A percentile compares a stretch with the other conserved stretches of the same genome.
These are phyloP conservation scores for Tetrahymena borealis DNA, from an alignment of 73 alveolate species.

Conservation along the genomic window DNA sequence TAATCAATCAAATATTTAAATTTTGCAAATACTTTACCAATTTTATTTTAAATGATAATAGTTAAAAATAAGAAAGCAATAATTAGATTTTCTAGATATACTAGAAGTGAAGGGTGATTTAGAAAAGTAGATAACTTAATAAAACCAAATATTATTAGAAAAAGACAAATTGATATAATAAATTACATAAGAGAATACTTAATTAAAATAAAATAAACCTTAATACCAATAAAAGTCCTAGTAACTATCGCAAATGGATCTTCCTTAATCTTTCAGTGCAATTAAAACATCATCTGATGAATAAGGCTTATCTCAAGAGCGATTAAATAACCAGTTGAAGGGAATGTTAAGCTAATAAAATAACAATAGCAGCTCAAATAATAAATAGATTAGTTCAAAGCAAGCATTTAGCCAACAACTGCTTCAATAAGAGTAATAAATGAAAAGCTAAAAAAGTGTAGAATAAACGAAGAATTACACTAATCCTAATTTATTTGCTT, in stretches of 20 bases:
- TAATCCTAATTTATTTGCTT: not conserved
- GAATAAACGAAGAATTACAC: not conserved
- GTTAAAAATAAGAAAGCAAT: not conserved
- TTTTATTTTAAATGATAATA: not conserved
- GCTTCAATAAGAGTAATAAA: not conserved
- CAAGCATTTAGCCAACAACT: not conserved
- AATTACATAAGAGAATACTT: not conserved
- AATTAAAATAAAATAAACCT: not conserved
- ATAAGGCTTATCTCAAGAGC: not conserved
- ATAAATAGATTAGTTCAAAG: not conserved
- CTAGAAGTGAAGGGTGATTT: not conserved
- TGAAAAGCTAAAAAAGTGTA: not conserved
- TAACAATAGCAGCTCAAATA: not conserved
- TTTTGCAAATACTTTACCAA: not conserved
- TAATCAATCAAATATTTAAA: not conserved
- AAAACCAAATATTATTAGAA: not conserved
- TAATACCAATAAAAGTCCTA: not conserved
- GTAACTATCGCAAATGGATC: not conserved
- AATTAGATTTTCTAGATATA: not conserved
- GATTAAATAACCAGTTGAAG: not conserved
- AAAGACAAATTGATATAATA: not conserved
- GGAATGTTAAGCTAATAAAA: not conserved
- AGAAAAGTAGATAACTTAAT: not conserved
- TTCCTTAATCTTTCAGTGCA: not conserved
- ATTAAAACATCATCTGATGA: not conserved